Conservation (phyloP, 805 yeast species). For the Helenozyma rhizophorensis region DNA sequence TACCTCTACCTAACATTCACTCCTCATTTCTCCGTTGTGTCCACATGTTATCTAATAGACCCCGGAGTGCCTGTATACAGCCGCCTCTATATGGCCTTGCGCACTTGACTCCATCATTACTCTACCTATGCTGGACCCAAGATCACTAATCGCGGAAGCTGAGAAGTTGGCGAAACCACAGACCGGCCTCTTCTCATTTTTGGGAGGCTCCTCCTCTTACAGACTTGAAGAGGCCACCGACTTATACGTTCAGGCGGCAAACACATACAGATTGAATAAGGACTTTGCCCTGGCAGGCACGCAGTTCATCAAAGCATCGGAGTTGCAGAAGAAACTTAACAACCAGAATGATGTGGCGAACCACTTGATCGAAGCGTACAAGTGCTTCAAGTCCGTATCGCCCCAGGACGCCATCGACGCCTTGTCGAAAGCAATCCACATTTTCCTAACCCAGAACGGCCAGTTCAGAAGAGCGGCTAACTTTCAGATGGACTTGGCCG, state of each 20-base stretch:
- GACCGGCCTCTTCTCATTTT: slow-evolving; percentile 60
- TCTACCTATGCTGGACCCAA: slow-evolving; percentile 31
- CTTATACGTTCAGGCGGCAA: slow-evolving; percentile 89
- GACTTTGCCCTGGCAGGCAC: slow-evolving; percentile 73
- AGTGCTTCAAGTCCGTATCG: slow-evolving; percentile 70
- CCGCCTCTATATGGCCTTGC: too few species aligned
- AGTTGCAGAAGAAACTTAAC: slow-evolving; percentile 66
- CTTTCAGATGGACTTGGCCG: slow-evolving; percentile 87
- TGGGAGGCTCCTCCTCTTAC: slow-evolving; percentile 59
- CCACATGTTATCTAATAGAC: too few species aligned
- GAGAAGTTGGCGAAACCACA: slow-evolving; percentile 50
- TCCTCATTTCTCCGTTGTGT: too few species aligned
- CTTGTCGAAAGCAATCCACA: slow-evolving; percentile 69
- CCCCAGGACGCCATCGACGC: slow-evolving; percentile 76
- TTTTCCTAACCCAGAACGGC: slow-evolving; percentile 79
- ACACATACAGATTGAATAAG: slow-evolving; percentile 71
- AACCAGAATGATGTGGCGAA: slow-evolving; percentile 90
- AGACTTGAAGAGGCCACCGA: slow-evolving; percentile 92
- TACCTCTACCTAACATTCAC: too few species aligned
- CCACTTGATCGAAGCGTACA: slow-evolving; percentile 84
- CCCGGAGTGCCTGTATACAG: too few species aligned
- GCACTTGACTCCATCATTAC: too few species aligned
- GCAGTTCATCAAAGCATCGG: slow-evolving; percentile 83
- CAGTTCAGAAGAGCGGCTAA: slow-evolving; percentile 96
- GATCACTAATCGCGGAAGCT: slow-evolving; percentile 40